Conservation (phyloP, 1,139 yeast genomes). For the Yamadazyma buinensis region DNA sequence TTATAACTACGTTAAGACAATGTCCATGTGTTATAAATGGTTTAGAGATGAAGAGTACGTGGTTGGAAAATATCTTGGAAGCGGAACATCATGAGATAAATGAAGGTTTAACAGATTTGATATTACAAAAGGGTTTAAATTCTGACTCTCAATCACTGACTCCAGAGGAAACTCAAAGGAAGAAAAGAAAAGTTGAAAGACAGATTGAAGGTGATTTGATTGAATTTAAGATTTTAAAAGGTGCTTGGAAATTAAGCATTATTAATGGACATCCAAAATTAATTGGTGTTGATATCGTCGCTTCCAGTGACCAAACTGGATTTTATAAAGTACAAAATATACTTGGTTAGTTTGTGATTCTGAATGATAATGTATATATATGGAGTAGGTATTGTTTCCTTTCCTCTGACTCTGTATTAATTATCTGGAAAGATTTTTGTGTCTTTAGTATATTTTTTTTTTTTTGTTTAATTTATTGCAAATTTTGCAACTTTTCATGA, state of each 20-base stretch:
- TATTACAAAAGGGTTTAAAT: neutral
- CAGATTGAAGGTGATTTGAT: conserved; percentile 28
- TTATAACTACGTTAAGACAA: conserved; percentile 25
- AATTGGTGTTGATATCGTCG: conserved; percentile 6
- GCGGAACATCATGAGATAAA: conserved; percentile 7
- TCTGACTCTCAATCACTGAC: neutral
- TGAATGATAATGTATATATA: no score
- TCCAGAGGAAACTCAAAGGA: conserved; percentile 1
- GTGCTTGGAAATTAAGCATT: conserved; percentile 27
- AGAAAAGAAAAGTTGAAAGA: conserved; percentile 14
- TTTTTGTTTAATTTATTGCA: no score
- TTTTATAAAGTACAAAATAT: neutral
- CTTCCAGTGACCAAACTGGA: conserved; percentile 1
- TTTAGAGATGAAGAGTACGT: conserved; percentile 28
- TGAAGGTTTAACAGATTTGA: conserved; percentile 6
- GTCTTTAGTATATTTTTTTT: no score
- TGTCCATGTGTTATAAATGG: conserved; percentile 35
- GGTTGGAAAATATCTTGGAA: conserved; percentile 31
- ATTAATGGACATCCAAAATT: conserved; percentile 11
- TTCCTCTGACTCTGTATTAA: no score
- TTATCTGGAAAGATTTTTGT: no score
- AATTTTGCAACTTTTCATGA: no score
- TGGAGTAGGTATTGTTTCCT: no score
- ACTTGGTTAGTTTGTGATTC: no score
- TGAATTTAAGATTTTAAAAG: conserved; percentile 28